Conservation (phyloP, 805 yeast species). For the Lachancea fermentati region DNA sequence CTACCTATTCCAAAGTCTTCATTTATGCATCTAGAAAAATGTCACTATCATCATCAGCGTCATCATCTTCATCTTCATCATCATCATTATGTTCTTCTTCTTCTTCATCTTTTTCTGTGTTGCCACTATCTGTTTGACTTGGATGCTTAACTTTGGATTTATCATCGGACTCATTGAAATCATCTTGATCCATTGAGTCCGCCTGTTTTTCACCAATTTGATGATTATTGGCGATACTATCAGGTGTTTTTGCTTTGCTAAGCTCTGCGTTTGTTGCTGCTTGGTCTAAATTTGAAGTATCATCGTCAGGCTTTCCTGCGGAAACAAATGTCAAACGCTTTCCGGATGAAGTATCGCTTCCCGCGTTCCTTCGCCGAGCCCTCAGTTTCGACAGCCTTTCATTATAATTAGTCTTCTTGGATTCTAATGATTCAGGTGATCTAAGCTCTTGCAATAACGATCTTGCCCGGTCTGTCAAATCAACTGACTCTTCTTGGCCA, state of each 20-base stretch:
- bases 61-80: neutral
- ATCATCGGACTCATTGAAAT: too few relatives aligned
- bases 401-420: constrained; percentile 20
- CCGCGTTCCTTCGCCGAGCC: constrained; percentile 3
- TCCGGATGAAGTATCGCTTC: constrained; percentile 1
- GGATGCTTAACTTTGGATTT: too few relatives aligned
- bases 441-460: constrained; percentile 57
- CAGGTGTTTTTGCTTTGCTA: too few relatives aligned
- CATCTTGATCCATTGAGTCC: too few relatives aligned
- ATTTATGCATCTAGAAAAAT: constrained; percentile 10
- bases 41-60: constrained; percentile 7
- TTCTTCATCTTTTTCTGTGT: neutral
- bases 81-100: neutral
- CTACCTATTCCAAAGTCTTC: too few relatives aligned
- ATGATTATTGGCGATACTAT: too few relatives aligned
- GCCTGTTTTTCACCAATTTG: too few relatives aligned
- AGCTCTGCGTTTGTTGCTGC: too few relatives aligned
- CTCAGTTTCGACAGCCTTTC: constrained; percentile 19
- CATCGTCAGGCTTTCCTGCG: too few relatives aligned
- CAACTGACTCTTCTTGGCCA: constrained; percentile 11
- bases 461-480: constrained; percentile 48
- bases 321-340: constrained; percentile 5
- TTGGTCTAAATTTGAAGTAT: too few relatives aligned
- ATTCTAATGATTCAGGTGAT: constrained; percentile 29
- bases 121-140: too few relatives aligned